Conservation (phyloP, 2,329 filamentous ascomycete species). For the Paecilomyces sp. region DNA sequence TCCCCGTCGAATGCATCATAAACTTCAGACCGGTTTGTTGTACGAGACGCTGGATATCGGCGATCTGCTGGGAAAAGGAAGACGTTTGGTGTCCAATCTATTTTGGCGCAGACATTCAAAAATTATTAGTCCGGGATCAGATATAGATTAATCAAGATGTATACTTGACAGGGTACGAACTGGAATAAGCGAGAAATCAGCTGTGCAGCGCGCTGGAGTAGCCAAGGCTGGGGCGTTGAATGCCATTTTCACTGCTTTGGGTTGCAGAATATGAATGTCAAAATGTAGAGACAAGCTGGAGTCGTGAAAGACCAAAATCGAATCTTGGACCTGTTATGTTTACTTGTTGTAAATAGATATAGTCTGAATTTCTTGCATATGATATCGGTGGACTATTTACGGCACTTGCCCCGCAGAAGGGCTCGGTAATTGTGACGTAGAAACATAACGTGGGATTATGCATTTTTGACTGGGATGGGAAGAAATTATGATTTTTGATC, state of each 20-base stretch:
- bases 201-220: constrained; percentile 67
- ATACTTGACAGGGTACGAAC: constrained; percentile 6
- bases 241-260: background rate
- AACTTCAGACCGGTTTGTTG: constrained; percentile 69
- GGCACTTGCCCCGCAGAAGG: background rate
- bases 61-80: constrained; percentile 72
- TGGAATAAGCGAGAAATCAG: constrained; percentile 81
- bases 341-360: background rate
- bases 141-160: background rate
- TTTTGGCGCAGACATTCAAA: background rate
- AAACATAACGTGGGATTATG: background rate
- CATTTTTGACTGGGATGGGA: background rate
- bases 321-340: background rate
- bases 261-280: background rate
- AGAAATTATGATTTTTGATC: background rate
- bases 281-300: background rate
- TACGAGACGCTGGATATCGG: constrained; percentile 73
- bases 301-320: background rate
- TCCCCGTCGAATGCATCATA: constrained; percentile 83
- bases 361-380: background rate
- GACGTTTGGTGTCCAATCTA: constrained; percentile 63
- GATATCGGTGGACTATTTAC: background rate
- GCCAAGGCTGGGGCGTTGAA: constrained; percentile 8
- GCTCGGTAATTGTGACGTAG: background rate
- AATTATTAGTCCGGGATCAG: background rate